Percentiles rank a stretch among this genome's conserved stretches.
These are phyloP conservation scores for Gynandropsis gynandra DNA, from an alignment of 345 rosid species.

Conservation along the genomic window DNA sequence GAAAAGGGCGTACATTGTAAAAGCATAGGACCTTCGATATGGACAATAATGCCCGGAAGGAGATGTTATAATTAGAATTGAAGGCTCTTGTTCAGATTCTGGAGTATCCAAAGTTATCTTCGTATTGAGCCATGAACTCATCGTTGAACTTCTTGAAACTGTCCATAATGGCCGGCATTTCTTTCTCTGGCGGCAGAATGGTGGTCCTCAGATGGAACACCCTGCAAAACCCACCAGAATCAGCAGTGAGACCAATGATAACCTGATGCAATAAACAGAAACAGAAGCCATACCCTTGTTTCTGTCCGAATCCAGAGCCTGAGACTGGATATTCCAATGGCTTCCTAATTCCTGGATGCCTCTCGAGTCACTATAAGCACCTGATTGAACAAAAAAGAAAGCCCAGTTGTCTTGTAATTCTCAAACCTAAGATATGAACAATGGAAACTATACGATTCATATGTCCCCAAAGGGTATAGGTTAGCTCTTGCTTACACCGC, in stretches of 20 bases:
- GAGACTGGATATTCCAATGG: slow-evolving; percentile 97
- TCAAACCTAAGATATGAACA: background rate
- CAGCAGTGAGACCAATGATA: background rate
- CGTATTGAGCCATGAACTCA: slow-evolving; percentile 88
- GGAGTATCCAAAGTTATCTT: slow-evolving; percentile 58
- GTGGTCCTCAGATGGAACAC: slow-evolving; percentile 95
- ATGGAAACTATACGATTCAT: background rate
- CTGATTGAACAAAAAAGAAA: slow-evolving; percentile 28
- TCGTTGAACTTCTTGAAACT: slow-evolving; percentile 97
- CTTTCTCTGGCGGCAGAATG: slow-evolving; percentile 88
- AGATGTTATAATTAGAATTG: slow-evolving; percentile 13
- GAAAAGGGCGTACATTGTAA: too few species aligned
- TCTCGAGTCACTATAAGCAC: slow-evolving; percentile 98
- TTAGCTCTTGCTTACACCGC: slow-evolving; percentile 99
- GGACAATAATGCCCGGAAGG: slow-evolving; percentile 16
- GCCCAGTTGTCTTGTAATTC: background rate
- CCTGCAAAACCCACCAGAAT: slow-evolving; percentile 29
- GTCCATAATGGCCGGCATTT: slow-evolving; percentile 88
- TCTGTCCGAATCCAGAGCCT: slow-evolving; percentile 98
- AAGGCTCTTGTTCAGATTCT: slow-evolving; percentile 48
- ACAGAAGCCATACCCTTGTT: slow-evolving; percentile 61
- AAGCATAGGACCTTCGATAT: background rate
- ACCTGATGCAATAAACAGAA: background rate
- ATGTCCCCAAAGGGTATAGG: slow-evolving; percentile 1
- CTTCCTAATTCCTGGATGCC: slow-evolving; percentile 88